Conservation (phyloP, 345 rosid species). For the Linum trigynum region DNA sequence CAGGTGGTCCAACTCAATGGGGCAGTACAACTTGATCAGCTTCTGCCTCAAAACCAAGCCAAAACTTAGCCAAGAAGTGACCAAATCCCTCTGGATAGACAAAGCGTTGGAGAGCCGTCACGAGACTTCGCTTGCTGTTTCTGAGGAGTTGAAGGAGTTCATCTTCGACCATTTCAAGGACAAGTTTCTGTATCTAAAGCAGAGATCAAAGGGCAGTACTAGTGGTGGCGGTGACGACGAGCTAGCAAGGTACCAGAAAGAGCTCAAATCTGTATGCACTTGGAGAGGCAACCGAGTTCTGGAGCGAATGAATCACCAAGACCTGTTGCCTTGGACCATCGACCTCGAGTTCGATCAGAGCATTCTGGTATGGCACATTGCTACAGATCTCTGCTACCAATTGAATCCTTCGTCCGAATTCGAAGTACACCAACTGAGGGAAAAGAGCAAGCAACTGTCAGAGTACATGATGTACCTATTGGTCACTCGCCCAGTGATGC, state of each 20-base stretch:
- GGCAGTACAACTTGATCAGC: constrained; percentile 14
- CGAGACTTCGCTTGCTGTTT: neutral
- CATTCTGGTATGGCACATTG: constrained; percentile 29
- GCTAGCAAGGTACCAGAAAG: too few relatives aligned
- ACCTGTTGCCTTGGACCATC: constrained; percentile 7
- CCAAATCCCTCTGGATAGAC: neutral
- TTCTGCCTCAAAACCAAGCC: constrained; percentile 1
- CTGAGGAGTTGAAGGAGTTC: neutral
- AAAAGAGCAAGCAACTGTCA: constrained; percentile 12
- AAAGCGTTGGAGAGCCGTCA: constrained; percentile 3
- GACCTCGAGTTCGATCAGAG: constrained; percentile 17
- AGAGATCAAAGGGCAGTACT: too few relatives aligned
- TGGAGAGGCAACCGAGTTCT: too few relatives aligned
- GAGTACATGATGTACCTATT: constrained; percentile 18
- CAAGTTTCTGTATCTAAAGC: too few relatives aligned
- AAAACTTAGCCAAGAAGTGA: neutral
- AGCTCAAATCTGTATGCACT: too few relatives aligned
- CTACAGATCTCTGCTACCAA: constrained; percentile 14
- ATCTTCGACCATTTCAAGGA: neutral
- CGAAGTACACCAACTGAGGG: neutral
- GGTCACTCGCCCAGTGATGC: constrained; percentile 16
- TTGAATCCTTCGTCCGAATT: neutral
- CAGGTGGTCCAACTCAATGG: constrained; percentile 13
- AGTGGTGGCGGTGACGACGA: too few relatives aligned
- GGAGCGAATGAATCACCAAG: neutral